Conservation (phyloP, 805 yeast species). For the Blastobotrys americana region DNA sequence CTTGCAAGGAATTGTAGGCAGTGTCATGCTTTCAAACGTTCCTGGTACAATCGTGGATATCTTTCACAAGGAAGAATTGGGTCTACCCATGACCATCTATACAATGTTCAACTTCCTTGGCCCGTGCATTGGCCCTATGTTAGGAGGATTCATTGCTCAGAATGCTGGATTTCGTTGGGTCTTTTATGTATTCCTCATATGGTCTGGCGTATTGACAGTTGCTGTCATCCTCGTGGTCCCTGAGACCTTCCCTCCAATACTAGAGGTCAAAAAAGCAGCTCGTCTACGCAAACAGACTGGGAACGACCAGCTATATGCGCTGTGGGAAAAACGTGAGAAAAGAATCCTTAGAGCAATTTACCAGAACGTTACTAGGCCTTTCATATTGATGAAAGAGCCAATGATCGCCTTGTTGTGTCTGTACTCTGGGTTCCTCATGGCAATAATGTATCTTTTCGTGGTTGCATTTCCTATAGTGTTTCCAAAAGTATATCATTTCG, state of each 20-base stretch:
- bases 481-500: conserved; percentile 40
- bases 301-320: conserved; percentile 35
- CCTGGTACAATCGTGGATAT: conserved; percentile 79
- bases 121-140: conserved; percentile 62
- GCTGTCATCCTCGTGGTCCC: conserved; percentile 43
- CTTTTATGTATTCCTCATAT: conserved; percentile 53
- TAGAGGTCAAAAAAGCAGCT: conserved; percentile 58
- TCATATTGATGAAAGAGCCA: conserved; percentile 43
- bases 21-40: conserved; percentile 78
- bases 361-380: conserved; percentile 18
- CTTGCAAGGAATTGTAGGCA: conserved; percentile 66
- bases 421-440: conserved; percentile 50
- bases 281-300: conserved; percentile 43
- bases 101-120: conserved; percentile 76
- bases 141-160: conserved; percentile 53
- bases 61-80: conserved; percentile 59
- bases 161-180: conserved; percentile 66
- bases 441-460: conserved; percentile 53
- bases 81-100: conserved; percentile 70
- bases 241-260: conserved; percentile 78
- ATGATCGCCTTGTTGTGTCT: conserved; percentile 49
- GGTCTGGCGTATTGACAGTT: conserved; percentile 48
- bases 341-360: conserved; percentile 7
- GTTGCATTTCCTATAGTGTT: conserved; percentile 55
- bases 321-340: conserved; percentile 30